phyloP scores from a whole-genome alignment of 1,284 basidiomycete species.

The Tilletia walkeri region DNA sequence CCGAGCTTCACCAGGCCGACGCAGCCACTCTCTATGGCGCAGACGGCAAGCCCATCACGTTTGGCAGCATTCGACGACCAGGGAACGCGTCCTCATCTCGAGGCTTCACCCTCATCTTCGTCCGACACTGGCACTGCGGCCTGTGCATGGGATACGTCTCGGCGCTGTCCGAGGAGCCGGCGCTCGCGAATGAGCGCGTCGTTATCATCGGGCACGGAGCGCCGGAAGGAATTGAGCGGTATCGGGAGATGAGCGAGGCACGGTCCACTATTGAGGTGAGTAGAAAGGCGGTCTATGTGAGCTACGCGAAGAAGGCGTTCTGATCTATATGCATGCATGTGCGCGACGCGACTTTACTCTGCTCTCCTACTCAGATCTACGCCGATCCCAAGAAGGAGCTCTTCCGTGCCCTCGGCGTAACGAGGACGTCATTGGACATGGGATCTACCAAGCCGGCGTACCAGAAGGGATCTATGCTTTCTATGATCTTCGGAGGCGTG shows the following conservation, averaged over 20 bases:
- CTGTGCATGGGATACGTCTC: constrained; percentile 16
- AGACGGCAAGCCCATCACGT: neutral
- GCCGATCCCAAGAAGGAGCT: constrained; percentile 19
- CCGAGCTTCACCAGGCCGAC: constrained; percentile 4
- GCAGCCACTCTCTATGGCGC: constrained; percentile 4
- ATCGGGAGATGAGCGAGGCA: constrained; percentile 17
- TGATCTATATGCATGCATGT: no score
- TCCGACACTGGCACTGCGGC: constrained; percentile 22
- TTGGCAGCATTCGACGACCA: neutral
- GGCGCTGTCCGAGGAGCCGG: neutral
- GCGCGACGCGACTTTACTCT: no score
- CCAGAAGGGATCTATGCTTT: neutral
- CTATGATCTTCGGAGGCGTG: neutral
- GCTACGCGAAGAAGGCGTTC: neutral
- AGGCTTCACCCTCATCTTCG: constrained; percentile 14
- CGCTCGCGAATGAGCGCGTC: constrained; percentile 12
- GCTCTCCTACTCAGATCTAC: constrained; percentile 11
- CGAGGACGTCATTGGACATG: constrained; percentile 9
- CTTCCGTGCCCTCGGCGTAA: constrained; percentile 17
- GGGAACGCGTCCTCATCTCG: neutral
- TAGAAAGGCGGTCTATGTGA: no score
- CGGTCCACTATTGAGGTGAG: constrained; percentile 9
- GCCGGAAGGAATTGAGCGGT: constrained; percentile 17
- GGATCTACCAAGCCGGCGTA: constrained; percentile 12
- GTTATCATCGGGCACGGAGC: constrained; percentile 21